A percentile compares a stretch with the other conserved stretches of the same genome.
Conservation (phyloP, 495 filamentous ascomycete species). For the Corynascus novoguineensis region DNA sequence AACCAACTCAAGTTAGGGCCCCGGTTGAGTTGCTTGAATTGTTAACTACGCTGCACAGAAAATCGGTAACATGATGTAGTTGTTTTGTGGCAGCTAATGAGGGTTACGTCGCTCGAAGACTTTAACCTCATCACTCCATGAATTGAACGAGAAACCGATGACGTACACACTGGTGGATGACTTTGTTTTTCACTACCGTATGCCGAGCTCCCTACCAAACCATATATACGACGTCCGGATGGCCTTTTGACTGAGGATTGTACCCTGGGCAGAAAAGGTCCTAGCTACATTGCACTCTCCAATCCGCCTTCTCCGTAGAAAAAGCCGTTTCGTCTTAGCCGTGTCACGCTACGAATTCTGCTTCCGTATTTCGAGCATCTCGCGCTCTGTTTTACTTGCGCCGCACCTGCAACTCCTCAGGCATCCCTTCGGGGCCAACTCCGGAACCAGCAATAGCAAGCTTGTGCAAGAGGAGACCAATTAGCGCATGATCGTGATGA, state of each 20-base stretch:
- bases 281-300: not conserved
- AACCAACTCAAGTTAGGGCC: too few relatives aligned
- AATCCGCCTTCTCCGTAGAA: not conserved
- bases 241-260: not conserved
- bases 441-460: slow-evolving; percentile 1
- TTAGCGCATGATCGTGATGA: slow-evolving; percentile 2
- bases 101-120: too few relatives aligned
- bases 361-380: not conserved
- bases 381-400: slow-evolving; percentile 3
- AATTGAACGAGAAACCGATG: too few relatives aligned
- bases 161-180: too few relatives aligned
- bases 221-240: not conserved
- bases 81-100: too few relatives aligned
- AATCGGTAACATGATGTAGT: too few relatives aligned
- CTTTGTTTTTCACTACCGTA: too few relatives aligned
- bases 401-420: not conserved
- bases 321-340: not conserved
- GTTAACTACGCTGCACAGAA: too few relatives aligned
- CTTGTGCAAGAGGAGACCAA: not conserved
- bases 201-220: too few relatives aligned
- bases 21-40: too few relatives aligned
- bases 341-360: not conserved
- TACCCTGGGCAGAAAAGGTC: not conserved
- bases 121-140: too few relatives aligned
- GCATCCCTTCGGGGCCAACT: slow-evolving; percentile 6